These are phyloP conservation scores for Paracoccidioides lutzii DNA, from an alignment of 2,329 filamentous ascomycete genomes.

Conservation along the genomic window DNA sequence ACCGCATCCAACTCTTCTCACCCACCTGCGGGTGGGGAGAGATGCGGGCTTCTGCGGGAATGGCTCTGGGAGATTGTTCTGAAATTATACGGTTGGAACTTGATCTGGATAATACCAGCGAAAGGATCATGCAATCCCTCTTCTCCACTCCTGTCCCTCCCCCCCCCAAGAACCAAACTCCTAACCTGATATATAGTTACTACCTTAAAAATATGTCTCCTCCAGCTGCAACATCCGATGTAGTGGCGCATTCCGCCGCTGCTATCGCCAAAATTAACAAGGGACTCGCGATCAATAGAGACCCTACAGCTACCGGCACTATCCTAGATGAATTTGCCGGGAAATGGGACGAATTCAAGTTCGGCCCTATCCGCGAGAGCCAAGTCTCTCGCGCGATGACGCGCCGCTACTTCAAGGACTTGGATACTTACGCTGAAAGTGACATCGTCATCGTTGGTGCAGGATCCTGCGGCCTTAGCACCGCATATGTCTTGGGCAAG, in stretches of 20 bases:
- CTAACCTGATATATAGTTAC: conserved; percentile 15
- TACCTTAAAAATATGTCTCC: conserved; percentile 56
- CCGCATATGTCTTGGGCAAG: conserved; percentile 73
- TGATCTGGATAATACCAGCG: conserved; percentile 99
- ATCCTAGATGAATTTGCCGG: conserved; percentile 53
- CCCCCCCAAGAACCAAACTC: conserved; percentile 25
- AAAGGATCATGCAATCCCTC: conserved; percentile 88
- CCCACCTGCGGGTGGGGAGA: background rate
- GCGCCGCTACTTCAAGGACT: conserved; percentile 78
- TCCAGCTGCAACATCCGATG: conserved; percentile 53
- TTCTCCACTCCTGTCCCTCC: conserved; percentile 26
- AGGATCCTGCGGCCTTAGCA: conserved; percentile 73
- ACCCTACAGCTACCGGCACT: conserved; percentile 35
- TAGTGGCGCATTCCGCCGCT: conserved; percentile 28
- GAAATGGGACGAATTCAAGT: conserved; percentile 72
- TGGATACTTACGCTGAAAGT: conserved; percentile 79
- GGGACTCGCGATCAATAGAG: conserved; percentile 18
- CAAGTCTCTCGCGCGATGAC: conserved; percentile 92
- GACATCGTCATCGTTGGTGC: conserved; percentile 91
- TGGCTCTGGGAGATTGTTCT: conserved; percentile 27
- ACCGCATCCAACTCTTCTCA: conserved; percentile 15
- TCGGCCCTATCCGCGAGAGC: conserved; percentile 77
- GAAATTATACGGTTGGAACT: conserved; percentile 85
- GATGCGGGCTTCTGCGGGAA: background rate
- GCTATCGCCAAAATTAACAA: conserved; percentile 31